phyloP scores from a whole-genome alignment of 2,329 filamentous ascomycete species.

The Pseudogymnoascus sp. region DNA sequence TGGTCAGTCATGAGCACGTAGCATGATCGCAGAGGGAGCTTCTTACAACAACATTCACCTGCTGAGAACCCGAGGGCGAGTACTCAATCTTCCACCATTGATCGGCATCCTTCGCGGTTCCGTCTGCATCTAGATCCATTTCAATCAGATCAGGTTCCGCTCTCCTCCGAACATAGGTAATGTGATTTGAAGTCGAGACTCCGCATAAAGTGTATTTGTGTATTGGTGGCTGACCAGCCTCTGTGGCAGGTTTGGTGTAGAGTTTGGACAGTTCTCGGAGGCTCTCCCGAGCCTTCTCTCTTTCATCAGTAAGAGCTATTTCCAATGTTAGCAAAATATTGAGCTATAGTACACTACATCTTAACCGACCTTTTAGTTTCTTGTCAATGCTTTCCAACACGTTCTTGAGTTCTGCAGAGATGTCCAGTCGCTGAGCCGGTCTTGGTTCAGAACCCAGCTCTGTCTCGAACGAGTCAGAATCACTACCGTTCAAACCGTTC shows the following conservation, averaged over 20 bases:
- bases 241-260: constrained; percentile 26
- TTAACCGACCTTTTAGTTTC: constrained; percentile 23
- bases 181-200: constrained; percentile 38
- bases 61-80: constrained; percentile 30
- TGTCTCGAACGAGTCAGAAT: constrained; percentile 12
- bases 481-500: constrained; percentile 11
- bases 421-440: constrained; percentile 12
- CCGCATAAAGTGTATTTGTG: constrained; percentile 43
- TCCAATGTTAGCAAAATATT: constrained; percentile 14
- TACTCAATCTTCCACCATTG: constrained; percentile 51
- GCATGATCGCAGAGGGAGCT: neutral
- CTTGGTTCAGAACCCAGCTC: constrained; percentile 6
- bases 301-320: constrained; percentile 24
- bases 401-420: constrained; percentile 23
- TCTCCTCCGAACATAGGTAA: constrained; percentile 44
- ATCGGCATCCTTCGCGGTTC: constrained; percentile 26
- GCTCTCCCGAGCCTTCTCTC: constrained; percentile 22
- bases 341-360: neutral
- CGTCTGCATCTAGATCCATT: constrained; percentile 27
- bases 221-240: constrained; percentile 18
- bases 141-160: constrained; percentile 36
- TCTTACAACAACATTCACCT: constrained; percentile 43
- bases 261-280: constrained; percentile 34
- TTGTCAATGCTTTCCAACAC: constrained; percentile 26
- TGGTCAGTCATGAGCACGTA: neutral